These are phyloP conservation scores for Exophiala sideris DNA, from an alignment of 2,329 filamentous ascomycete genomes.

Conservation along the genomic window DNA sequence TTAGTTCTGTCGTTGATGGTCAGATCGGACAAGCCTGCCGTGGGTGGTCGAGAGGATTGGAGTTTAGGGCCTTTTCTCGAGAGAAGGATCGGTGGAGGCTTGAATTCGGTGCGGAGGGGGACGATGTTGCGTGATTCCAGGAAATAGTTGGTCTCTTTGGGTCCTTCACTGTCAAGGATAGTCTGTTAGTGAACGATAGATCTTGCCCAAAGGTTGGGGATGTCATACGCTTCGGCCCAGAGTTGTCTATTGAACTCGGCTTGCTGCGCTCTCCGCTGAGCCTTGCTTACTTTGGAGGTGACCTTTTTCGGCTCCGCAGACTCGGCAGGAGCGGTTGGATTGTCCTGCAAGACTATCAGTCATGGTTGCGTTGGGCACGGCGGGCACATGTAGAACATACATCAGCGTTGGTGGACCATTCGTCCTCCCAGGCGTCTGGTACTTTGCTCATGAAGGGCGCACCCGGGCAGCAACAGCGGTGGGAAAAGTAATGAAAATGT, in stretches of 20 bases:
- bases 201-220: not conserved
- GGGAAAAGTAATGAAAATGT: not conserved
- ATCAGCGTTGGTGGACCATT: slow-evolving; percentile 82
- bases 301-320: slow-evolving; percentile 43
- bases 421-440: slow-evolving; percentile 84
- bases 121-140: slow-evolving; percentile 60
- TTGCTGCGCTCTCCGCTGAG: slow-evolving; percentile 75
- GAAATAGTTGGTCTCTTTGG: slow-evolving; percentile 67
- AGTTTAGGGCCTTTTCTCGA: slow-evolving; percentile 61
- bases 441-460: slow-evolving; percentile 25
- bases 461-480: not conserved
- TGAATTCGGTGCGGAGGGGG: slow-evolving; percentile 69
- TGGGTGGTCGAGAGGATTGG: slow-evolving; percentile 18
- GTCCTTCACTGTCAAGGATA: slow-evolving; percentile 60
- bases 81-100: slow-evolving; percentile 77
- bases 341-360: slow-evolving; percentile 28
- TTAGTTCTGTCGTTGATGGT: slow-evolving; percentile 40
- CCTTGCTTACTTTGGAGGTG: slow-evolving; percentile 61
- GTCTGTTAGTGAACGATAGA: not conserved
- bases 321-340: slow-evolving; percentile 32
- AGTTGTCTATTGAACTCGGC: slow-evolving; percentile 78
- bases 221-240: slow-evolving; percentile 79
- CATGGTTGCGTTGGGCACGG: not conserved
- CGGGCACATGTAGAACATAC: slow-evolving; percentile 37
- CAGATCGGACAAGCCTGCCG: slow-evolving; percentile 15